Base-by-base conservation (phyloP, 768 basidiomycete genomes). In the Mycena polygramma region DNA sequence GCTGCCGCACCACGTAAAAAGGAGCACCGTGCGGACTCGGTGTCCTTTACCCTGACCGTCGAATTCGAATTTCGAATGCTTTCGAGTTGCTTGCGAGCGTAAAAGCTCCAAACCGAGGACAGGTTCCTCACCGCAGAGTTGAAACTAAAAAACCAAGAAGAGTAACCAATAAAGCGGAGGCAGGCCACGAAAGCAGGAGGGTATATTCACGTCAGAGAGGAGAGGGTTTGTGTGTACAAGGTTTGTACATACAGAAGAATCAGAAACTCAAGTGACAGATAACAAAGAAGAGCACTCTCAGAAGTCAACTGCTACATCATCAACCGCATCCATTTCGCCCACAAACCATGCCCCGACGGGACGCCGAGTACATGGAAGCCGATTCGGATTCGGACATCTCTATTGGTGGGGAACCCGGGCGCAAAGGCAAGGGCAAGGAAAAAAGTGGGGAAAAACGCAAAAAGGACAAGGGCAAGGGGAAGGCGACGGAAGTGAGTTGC, bases 331-430 rank as follows among this genome's bases (percentile, higher is more conserved):
- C 19, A 53, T 24, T 14, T 30, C 22, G 41, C 17, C 20, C 62
- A 70, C 30, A 30, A 30, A 30, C 63, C 48, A 83, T 82, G 78
- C 74, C 81, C 11, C 81, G 80, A 71, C 76, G 74, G 60, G 83
- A 82, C 72, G 75, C 77, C 57, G 79, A 82, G 55, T 84, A 85
- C 74, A 88, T 87, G 84, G 87, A 87, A 37, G 83, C 87, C 54
- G 90, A 91, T 76, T 92, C 90, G 2, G 93, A 92, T 77, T 93
- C 92, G 4, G 92, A 93, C 72, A 89, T 90, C 30, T 91, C 90
- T 45, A 79, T 92, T 51, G 83, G 86, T 15, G 88, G 88, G 52
- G 88, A 90, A 19, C 82, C 81, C 17, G 85, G 85, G 45, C 75
- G 77, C 46, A 63, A 77, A 69, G 52, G 80, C 77, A 68, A 75